Conservation (phyloP, 306 rosid genomes). For the Macrotyloma uniflorum region DNA sequence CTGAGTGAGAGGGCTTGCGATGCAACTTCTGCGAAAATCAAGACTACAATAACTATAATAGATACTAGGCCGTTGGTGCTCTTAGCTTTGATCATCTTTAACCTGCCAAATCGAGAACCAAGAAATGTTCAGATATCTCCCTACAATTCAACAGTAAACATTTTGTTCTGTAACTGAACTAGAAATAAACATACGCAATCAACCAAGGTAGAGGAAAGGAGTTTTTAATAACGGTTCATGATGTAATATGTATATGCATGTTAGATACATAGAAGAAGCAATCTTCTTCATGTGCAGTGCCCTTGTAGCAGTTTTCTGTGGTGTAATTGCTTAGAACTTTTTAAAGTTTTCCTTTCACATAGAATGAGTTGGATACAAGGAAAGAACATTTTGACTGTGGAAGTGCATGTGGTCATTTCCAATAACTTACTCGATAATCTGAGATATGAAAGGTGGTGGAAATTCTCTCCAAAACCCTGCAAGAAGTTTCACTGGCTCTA, state of each 20-base stretch:
- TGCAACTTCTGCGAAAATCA: conserved; percentile 44
- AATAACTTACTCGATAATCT: conserved; percentile 31
- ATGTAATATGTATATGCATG: conserved; percentile 9
- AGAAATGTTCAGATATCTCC: background rate
- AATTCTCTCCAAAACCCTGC: conserved; percentile 28
- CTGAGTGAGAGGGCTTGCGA: conserved; percentile 44
- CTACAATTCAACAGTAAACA: conserved; percentile 13
- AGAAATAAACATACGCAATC: background rate
- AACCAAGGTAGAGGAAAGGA: background rate
- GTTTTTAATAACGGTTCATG: background rate
- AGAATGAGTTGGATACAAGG: conserved; percentile 43
- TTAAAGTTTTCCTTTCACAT: conserved; percentile 1
- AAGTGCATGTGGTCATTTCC: conserved; percentile 6
- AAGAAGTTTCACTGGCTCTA: conserved; percentile 24
- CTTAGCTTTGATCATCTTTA: conserved; percentile 48
- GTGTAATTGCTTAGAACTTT: conserved; percentile 11
- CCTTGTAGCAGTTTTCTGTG: background rate
- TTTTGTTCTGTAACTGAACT: conserved; percentile 10
- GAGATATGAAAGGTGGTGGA: conserved; percentile 18
- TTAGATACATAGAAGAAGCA: conserved; percentile 20
- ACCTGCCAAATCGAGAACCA: conserved; percentile 33
- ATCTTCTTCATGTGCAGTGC: background rate
- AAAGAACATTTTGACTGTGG: conserved; percentile 41
- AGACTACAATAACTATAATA: conserved; percentile 33
- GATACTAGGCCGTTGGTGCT: conserved; percentile 6